Conservation (phyloP, 1,284 basidiomycete species). For the Cystobasidium sp. region DNA sequence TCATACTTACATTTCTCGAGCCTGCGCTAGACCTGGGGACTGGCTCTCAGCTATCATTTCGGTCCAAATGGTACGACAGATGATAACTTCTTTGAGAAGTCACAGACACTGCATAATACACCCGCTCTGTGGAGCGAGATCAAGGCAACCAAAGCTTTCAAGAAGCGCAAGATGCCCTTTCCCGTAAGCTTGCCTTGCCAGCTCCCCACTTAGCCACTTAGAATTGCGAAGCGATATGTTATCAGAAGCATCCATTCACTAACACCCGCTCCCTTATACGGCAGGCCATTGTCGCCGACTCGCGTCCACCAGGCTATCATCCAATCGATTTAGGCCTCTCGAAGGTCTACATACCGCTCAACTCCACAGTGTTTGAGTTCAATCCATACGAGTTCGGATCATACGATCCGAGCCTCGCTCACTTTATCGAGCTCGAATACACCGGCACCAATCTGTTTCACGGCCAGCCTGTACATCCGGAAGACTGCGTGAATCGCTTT, state of each 20-base stretch:
- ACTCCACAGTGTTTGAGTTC: conserved; percentile 47
- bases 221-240: no score
- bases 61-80: conserved; percentile 48
- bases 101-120: conserved; percentile 37
- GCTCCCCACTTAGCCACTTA: no score
- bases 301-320: conserved; percentile 28
- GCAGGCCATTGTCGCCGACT: conserved; percentile 44
- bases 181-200: conserved; percentile 45
- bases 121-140: conserved; percentile 47
- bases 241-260: no score
- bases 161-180: conserved; percentile 47
- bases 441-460: conserved; percentile 66
- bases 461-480: conserved; percentile 62
- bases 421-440: conserved; percentile 66
- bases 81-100: conserved; percentile 46
- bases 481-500: conserved; percentile 67
- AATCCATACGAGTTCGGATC: conserved; percentile 67
- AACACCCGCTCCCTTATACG: neutral
- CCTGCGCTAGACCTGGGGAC: conserved; percentile 24
- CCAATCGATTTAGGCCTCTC: conserved; percentile 24
- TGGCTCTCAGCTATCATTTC: conserved; percentile 50
- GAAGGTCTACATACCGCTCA: conserved; percentile 44
- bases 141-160: conserved; percentile 45
- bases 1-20: neutral
- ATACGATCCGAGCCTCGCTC: conserved; percentile 68